These are phyloP conservation scores for Rhodotorula diobovata DNA, from an alignment of 768 basidiomycete genomes.

Conservation along the genomic window DNA sequence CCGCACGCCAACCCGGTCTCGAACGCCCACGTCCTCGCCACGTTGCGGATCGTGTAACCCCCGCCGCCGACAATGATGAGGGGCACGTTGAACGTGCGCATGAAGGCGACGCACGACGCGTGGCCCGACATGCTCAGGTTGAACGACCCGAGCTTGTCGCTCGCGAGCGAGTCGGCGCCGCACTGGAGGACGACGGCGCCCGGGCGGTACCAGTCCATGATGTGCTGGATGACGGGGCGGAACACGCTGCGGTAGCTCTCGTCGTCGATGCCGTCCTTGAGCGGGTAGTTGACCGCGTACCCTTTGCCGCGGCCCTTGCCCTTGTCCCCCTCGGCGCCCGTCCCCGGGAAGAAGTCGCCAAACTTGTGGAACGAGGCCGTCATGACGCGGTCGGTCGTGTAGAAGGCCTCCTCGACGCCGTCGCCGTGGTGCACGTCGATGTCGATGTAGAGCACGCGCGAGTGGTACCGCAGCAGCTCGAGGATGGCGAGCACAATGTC, in stretches of 20 bases:
- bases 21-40: constrained; percentile 89
- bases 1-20: constrained; percentile 95
- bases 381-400: constrained; percentile 94
- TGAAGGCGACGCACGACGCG: constrained; percentile 80
- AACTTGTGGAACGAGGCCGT: constrained; percentile 96
- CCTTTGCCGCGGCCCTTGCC: constrained; percentile 77
- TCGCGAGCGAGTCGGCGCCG: constrained; percentile 89
- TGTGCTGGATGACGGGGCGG: constrained; percentile 76
- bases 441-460: constrained; percentile 92
- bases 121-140: constrained; percentile 92
- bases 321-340: constrained; percentile 75
- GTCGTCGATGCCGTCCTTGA: constrained; percentile 91
- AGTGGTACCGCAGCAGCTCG: constrained; percentile 69
- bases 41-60: constrained; percentile 95
- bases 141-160: constrained; percentile 93
- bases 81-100: constrained; percentile 75
- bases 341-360: constrained; percentile 90
- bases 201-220: constrained; percentile 82
- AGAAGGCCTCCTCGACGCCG: constrained; percentile 98
- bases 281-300: constrained; percentile 86
- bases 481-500: constrained; percentile 92
- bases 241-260: constrained; percentile 83
- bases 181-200: constrained; percentile 87
- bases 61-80: constrained; percentile 90
- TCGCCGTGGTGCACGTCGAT: constrained; percentile 99